These are phyloP conservation scores for Urochloa ruziziensis DNA, from an alignment of 176 grass and related monocot species.

Conservation along the genomic window DNA sequence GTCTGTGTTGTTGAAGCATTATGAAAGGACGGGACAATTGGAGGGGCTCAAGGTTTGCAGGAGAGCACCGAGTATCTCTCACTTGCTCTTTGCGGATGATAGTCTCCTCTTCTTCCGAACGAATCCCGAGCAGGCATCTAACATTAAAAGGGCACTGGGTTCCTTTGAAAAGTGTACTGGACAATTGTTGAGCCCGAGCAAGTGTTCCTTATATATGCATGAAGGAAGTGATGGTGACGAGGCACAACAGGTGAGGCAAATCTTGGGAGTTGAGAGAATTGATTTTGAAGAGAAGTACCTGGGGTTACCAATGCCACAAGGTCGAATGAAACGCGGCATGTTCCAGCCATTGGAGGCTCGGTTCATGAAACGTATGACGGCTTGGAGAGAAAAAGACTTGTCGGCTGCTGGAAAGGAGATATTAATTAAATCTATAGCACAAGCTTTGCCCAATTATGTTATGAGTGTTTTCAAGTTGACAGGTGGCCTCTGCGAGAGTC, in stretches of 20 bases:
- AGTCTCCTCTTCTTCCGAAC: too few species aligned
- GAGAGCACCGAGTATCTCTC: too few species aligned
- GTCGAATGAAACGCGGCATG: neutral
- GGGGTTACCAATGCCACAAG: too few species aligned
- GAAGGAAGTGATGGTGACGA: neutral
- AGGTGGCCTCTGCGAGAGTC: neutral
- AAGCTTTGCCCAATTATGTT: neutral
- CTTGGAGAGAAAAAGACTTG: neutral
- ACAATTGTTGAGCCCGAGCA: neutral
- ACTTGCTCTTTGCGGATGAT: too few species aligned
- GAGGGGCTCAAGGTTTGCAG: too few species aligned
- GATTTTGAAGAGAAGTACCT: too few species aligned
- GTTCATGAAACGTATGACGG: rapidly evolving
- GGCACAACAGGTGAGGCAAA: rapidly evolving
- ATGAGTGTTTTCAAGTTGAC: neutral
- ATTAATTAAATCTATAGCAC: neutral
- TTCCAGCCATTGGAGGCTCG: neutral
- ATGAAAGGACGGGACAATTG: too few species aligned
- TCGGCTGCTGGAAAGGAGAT: neutral
- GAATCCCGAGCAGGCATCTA: too few species aligned
- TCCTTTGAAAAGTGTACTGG: neutral
- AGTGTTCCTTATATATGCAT: neutral
- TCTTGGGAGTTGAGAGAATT: too few species aligned
- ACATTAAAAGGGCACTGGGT: rapidly evolving
- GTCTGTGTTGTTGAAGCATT: too few species aligned